phyloP scores from a whole-genome alignment of 192 early-diverging fungal genomes.

The Coemansia erecta region DNA sequence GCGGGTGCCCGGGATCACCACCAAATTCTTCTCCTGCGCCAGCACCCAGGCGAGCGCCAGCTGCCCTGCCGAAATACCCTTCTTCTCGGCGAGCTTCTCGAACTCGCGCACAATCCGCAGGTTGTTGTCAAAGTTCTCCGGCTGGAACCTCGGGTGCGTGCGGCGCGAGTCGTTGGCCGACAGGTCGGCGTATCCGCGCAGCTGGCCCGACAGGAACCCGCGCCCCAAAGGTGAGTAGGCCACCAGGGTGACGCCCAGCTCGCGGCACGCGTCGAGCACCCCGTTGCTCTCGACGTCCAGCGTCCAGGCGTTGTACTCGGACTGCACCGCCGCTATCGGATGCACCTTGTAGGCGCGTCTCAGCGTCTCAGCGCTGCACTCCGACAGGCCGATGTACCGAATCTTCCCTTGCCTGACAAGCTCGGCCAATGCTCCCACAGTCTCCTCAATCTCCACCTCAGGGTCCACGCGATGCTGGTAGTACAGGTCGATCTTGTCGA shows the following conservation, averaged over 20 bases:
- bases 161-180: conserved; percentile 55
- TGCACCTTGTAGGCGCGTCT: conserved; percentile 64
- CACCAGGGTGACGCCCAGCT: conserved; percentile 68
- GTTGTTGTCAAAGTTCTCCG: conserved; percentile 60
- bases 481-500: conserved; percentile 43
- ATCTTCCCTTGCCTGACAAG: conserved; percentile 40
- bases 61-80: background rate
- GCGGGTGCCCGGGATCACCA: conserved; percentile 4
- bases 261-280: conserved; percentile 66
- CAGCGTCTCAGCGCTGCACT: conserved; percentile 59
- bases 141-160: conserved; percentile 56
- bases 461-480: conserved; percentile 36
- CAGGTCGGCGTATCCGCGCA: conserved; percentile 57
- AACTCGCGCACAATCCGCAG: conserved; percentile 57
- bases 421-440: conserved; percentile 38
- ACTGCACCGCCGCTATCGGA: conserved; percentile 11
- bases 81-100: conserved; percentile 39
- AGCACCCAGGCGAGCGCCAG: conserved; percentile 4
- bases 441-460: conserved; percentile 32
- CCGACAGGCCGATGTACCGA: conserved; percentile 20
- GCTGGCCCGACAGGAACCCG: conserved; percentile 65
- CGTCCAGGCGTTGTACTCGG: conserved; percentile 55
- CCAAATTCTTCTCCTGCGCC: conserved; percentile 6
- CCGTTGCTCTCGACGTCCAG: conserved; percentile 66
- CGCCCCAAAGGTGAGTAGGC: conserved; percentile 72